Evolutionary conservation across 257 asterid species (phyloP).

Genomic region (Solanum sparsipilum): DNA sequence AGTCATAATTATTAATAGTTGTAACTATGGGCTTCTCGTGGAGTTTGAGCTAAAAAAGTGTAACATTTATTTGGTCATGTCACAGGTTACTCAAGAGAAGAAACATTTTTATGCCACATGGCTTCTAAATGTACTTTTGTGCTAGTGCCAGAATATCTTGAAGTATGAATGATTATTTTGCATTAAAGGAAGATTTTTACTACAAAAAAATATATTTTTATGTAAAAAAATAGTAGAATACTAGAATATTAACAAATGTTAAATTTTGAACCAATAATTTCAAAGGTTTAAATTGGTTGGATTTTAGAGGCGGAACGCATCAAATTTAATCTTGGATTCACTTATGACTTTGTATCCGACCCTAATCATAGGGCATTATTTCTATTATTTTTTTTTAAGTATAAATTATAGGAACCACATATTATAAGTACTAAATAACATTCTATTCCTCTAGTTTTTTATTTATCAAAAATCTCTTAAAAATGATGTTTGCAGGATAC

Average conservation of each 20-base stretch:
- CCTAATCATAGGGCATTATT: too few species aligned
- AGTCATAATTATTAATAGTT: slow-evolving; percentile 23
- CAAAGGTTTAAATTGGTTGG: too few species aligned
- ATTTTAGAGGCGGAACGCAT: too few species aligned
- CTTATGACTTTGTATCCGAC: too few species aligned
- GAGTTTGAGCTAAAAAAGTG: slow-evolving; percentile 16
- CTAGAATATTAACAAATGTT: neutral
- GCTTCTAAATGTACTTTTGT: neutral
- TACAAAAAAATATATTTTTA: neutral
- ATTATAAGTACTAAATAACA: too few species aligned
- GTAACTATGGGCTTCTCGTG: slow-evolving; percentile 56
- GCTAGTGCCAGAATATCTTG: neutral
- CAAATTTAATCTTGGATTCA: too few species aligned
- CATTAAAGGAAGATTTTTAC: too few species aligned
- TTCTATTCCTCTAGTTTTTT: too few species aligned
- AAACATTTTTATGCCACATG: slow-evolving; percentile 6
- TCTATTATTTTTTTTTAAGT: too few species aligned
- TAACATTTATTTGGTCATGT: neutral
- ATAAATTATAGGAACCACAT: too few species aligned
- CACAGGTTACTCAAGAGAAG: slow-evolving; percentile 3
- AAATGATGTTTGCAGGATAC: too few species aligned
- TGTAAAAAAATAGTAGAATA: neutral
- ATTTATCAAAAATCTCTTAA: too few species aligned
- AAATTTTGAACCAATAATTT: neutral
- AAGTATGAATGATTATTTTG: neutral